Evolutionary conservation across 805 yeast species (phyloP).

Genomic region (Wickerhamiella galacta): DNA sequence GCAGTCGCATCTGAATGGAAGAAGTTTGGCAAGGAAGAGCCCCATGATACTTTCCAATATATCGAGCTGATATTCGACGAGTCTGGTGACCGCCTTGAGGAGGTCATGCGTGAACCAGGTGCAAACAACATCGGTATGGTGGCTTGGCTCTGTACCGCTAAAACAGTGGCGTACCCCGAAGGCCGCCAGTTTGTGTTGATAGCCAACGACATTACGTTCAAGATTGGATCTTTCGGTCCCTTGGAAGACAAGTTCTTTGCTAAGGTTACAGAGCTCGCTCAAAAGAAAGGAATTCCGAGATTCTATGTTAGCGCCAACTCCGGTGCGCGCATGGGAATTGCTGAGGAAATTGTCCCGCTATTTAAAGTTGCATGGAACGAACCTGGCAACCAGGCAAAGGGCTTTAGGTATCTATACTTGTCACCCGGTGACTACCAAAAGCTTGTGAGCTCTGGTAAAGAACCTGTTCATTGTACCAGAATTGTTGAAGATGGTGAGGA

Average conservation of each 20-base stretch:
- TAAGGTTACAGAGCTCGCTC: slow-evolving; percentile 82
- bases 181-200: slow-evolving; percentile 88
- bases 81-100: slow-evolving; percentile 56
- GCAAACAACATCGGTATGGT: slow-evolving; percentile 95
- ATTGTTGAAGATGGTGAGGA: slow-evolving; percentile 73
- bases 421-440: slow-evolving; percentile 50
- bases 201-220: slow-evolving; percentile 94
- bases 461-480: slow-evolving; percentile 56
- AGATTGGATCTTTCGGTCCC: slow-evolving; percentile 98
- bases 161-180: slow-evolving; percentile 92
- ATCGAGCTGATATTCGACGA: slow-evolving; percentile 79
- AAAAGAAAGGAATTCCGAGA: slow-evolving; percentile 85
- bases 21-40: slow-evolving; percentile 28
- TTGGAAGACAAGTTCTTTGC: slow-evolving; percentile 84
- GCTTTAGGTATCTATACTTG: slow-evolving; percentile 79
- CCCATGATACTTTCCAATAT: slow-evolving; percentile 62
- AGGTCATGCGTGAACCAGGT: slow-evolving; percentile 90
- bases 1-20: slow-evolving; percentile 79
- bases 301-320: slow-evolving; percentile 93
- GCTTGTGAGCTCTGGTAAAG: slow-evolving; percentile 16
- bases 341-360: slow-evolving; percentile 83
- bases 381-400: slow-evolving; percentile 55
- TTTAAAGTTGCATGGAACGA: slow-evolving; percentile 90
- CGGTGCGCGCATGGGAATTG: slow-evolving; percentile 97
- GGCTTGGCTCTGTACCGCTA: slow-evolving; percentile 77